Base-by-base conservation (phyloP, 1,284 basidiomycete species). In the Violaceomyces palustris region DNA sequence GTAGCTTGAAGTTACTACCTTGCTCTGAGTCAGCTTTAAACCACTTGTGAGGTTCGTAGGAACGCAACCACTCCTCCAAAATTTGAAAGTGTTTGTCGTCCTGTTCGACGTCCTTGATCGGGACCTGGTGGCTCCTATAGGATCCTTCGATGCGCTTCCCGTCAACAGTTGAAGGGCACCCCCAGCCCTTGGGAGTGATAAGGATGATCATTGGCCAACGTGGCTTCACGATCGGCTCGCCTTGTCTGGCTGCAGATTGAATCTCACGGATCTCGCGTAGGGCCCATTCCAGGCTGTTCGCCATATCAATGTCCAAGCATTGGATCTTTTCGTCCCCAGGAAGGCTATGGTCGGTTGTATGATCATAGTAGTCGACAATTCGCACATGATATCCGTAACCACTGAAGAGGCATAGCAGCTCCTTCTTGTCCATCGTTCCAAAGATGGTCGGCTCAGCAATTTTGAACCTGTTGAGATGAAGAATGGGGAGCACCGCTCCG, bases 381-480 rank as follows among this genome's bases (percentile, higher is more conserved):
- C 85, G 81, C 34, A 84, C 82, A 77, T 89, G 58, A 35, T 54
- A 49, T 27, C 50, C 72, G 42, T 73, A 73, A 7, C 74, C 74
- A n/a, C 64, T 65, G 78, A 87, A 89, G 22, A 88, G 77, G 0
- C 83, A 76, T 14, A 76, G 78, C 17, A 89, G 74, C 67, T 91
- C 89, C 61, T 83, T 82, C 72, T 91, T 79, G 67, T 90, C 88
- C 86, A 91, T 89, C n/a, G 83, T 83, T 28, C 88, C 88, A 52
- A 83, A 85, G 51, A 93, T 85, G 15, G 89, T 91, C 23, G 87
- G 80, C 68, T 91, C 86, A 4, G 85, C 86, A 51, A 92, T 91
- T 78, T 89, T 85, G 79, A 84, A 86, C 14, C 83, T 82, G 58
- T 90, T 90, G 48, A 85, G 80, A 67, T 91, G 87, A 2, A 93